Evolutionary conservation across 2,329 filamentous ascomycete genomes (phyloP).

Genomic region (Penicillium sp.): DNA sequence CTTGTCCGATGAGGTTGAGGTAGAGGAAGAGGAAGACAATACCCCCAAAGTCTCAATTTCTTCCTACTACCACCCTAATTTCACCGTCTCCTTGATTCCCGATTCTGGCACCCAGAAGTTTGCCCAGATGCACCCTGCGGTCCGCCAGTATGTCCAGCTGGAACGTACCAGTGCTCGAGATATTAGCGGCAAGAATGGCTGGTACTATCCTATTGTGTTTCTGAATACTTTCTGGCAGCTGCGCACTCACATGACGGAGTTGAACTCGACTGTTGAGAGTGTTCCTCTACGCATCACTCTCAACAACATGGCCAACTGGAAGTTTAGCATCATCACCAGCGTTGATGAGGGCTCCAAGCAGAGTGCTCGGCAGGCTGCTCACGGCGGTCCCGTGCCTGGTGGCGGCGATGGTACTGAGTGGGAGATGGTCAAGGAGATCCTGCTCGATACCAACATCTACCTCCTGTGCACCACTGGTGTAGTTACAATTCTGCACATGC

Average conservation of each 20-base stretch:
- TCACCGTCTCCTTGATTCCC: conserved; percentile 83
- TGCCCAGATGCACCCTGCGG: conserved; percentile 67
- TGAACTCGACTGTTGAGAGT: conserved; percentile 85
- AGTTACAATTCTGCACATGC: conserved; percentile 85
- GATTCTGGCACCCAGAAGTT: conserved; percentile 71
- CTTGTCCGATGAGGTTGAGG: conserved; percentile 56
- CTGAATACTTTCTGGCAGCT: conserved; percentile 98
- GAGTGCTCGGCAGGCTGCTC: conserved; percentile 73
- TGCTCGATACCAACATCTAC: conserved; percentile 91
- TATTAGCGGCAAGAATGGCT: conserved; percentile 79
- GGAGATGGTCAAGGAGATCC: conserved; percentile 94
- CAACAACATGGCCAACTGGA: conserved; percentile 81
- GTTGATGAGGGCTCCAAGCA: conserved; percentile 88
- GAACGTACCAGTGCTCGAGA: conserved; percentile 82
- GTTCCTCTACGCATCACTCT: conserved; percentile 82
- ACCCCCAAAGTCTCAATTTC: conserved; percentile 67
- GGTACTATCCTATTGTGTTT: conserved; percentile 90
- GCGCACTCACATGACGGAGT: conserved; percentile 80
- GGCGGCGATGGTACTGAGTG: conserved; percentile 90
- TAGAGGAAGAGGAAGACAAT: conserved; percentile 56
- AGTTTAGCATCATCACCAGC: conserved; percentile 80
- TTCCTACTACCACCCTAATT: conserved; percentile 94
- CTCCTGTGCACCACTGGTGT: conserved; percentile 80
- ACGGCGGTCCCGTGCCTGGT: conserved; percentile 68
- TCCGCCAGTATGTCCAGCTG: conserved; percentile 74